Conservation (phyloP, 495 filamentous ascomycete genomes). For the Niebla homalea region DNA sequence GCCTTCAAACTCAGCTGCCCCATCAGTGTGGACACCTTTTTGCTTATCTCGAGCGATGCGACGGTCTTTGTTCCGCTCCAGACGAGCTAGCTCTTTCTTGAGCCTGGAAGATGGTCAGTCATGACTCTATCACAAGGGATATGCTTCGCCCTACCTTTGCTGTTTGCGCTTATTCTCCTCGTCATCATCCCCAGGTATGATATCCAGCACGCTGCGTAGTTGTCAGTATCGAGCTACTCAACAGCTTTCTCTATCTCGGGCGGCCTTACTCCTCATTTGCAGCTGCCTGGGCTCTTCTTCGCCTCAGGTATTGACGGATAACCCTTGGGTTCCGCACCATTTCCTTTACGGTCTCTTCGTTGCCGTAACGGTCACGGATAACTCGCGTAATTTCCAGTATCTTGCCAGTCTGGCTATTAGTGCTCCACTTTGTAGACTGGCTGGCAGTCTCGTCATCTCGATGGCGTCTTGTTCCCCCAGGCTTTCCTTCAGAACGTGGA, state of each 20-base stretch:
- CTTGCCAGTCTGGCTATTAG: slow-evolving; percentile 51
- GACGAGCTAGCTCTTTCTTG: slow-evolving; percentile 60
- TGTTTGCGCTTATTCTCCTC: slow-evolving; percentile 53
- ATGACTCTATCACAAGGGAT: slow-evolving; percentile 1
- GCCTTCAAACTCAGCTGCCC: slow-evolving; percentile 27
- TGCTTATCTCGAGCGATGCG: slow-evolving; percentile 83
- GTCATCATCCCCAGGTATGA: slow-evolving; percentile 61
- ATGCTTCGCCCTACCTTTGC: slow-evolving; percentile 29
- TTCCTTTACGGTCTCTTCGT: slow-evolving; percentile 43
- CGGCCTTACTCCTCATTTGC: slow-evolving; percentile 50
- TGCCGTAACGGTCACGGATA: slow-evolving; percentile 46
- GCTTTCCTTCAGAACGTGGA: slow-evolving; percentile 47
- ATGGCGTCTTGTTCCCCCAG: slow-evolving; percentile 35
- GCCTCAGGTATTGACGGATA: slow-evolving; percentile 49
- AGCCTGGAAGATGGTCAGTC: slow-evolving; percentile 35
- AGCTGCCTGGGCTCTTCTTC: slow-evolving; percentile 42
- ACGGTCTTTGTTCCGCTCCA: slow-evolving; percentile 83
- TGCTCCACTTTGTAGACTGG: slow-evolving; percentile 70
- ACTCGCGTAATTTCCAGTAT: slow-evolving; percentile 65
- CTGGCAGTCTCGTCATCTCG: slow-evolving; percentile 72
- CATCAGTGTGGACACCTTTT: slow-evolving; percentile 46
- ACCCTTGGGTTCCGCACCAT: slow-evolving; percentile 61
- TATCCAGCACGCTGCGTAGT: slow-evolving; percentile 35
- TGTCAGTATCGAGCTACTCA: background rate
- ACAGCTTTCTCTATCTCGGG: slow-evolving; percentile 9